Base-by-base conservation (phyloP, 2,329 filamentous ascomycete genomes). In the Oidium heveae region DNA sequence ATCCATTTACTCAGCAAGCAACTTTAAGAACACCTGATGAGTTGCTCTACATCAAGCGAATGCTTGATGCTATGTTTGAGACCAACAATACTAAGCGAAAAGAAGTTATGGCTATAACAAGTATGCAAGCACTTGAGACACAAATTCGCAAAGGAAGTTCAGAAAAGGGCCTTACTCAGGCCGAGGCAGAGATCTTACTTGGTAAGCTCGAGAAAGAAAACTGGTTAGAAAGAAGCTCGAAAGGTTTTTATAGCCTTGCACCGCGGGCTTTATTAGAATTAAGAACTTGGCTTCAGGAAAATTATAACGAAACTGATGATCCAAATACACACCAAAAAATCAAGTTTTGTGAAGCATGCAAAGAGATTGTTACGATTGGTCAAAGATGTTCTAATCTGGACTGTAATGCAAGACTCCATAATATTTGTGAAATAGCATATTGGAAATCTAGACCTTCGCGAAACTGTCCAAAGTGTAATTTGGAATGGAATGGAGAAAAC, bases 41-140 rank as follows among this genome's bases (percentile, higher is more conserved):
- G 69, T 84, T 96, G 34, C 79, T 84, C 0, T 98, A 86, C 65
- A 77, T 96, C 55, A 91, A 93, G 68, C 75, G 91, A 9, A 66
- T 95, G 2, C 75, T 98, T 0, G 88, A 95, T 65, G 79, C 76
- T 61, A 94, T 98, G 77, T 98, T 96, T 64, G 86, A 93, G 59
- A 82, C 77, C 20, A 80, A 86, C 69, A 96, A 96, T 64, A 86
- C 80, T 0, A 74, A 72, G 9, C 73, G 78, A n/a, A 77, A 80
- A 62, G 89, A 98, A 67, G 76, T 86, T 28, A 81, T 95, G 76
- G 87, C 85, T 3, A 70, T 96, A 3, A 83, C 79, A 13, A 75
- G 77, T 47, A 86, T 86, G 66, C 80, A 94, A 62, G 88, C 88
- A 12, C 52, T 86, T 53, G 58, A 63, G 78, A 84, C 84, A 54